A percentile compares a stretch with the other conserved stretches of the same genome.
Evolutionary conservation across 371 early-diverging fungal genomes (phyloP).

Genomic region (Lichtheimia hyalospora): DNA sequence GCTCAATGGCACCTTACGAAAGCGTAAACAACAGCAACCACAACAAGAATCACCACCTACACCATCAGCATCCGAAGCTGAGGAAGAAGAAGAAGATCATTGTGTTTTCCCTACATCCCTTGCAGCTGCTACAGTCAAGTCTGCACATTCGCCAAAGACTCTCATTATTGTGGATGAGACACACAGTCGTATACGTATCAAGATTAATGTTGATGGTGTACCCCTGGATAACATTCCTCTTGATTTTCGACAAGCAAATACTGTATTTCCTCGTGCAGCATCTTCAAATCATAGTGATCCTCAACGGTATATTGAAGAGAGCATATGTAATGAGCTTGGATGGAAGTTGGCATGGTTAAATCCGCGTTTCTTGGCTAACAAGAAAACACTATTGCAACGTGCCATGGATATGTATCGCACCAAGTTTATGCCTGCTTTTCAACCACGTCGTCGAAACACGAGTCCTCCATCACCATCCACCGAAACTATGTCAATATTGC

Average conservation of each 20-base stretch:
- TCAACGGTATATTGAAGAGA: conserved; percentile 32
- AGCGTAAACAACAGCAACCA: conserved; percentile 29
- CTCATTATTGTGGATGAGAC: conserved; percentile 35
- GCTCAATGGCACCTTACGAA: conserved; percentile 44
- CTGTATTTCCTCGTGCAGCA: conserved; percentile 36
- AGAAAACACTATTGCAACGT: conserved; percentile 41
- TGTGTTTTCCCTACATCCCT: conserved; percentile 13
- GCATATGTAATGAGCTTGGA: conserved; percentile 40
- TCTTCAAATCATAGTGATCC: conserved; percentile 11
- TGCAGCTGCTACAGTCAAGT: conserved; percentile 30
- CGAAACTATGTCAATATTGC: neutral
- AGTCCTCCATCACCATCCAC: conserved; percentile 2
- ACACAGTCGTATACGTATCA: conserved; percentile 34
- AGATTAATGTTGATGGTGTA: conserved; percentile 39
- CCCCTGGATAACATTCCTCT: conserved; percentile 37
- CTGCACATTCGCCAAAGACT: conserved; percentile 43
- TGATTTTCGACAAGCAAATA: conserved; percentile 40
- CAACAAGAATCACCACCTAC: neutral
- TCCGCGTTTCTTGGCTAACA: conserved; percentile 41
- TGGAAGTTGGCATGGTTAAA: conserved; percentile 51
- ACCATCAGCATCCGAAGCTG: conserved; percentile 14
- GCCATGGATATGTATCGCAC: conserved; percentile 45
- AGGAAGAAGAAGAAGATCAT: conserved; percentile 25
- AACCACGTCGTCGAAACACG: conserved; percentile 27
- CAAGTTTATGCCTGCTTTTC: conserved; percentile 41